These are phyloP conservation scores for Aspergillus hancockii DNA, from an alignment of 495 filamentous ascomycete genomes.

Conservation along the genomic window DNA sequence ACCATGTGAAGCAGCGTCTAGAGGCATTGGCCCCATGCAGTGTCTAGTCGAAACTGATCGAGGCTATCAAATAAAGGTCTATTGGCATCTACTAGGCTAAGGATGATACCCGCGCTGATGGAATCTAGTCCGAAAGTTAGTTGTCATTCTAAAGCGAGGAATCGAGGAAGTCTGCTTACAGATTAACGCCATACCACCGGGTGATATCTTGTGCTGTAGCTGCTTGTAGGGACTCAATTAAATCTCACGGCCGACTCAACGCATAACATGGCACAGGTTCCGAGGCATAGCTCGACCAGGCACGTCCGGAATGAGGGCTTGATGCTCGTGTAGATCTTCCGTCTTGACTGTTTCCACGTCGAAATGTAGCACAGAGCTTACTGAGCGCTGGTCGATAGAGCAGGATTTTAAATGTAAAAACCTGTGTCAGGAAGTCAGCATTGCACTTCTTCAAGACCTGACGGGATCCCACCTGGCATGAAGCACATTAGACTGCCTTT, in stretches of 20 bases:
- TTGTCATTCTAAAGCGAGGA: no score
- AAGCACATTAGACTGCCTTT: constrained; percentile 15
- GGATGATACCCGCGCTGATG: no score
- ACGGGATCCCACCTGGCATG: constrained; percentile 11
- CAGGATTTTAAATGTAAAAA: constrained; percentile 3
- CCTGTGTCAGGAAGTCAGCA: background rate
- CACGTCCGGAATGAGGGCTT: background rate
- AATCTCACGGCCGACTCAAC: constrained; percentile 15
- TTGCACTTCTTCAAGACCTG: no score
- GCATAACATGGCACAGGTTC: constrained; percentile 14
- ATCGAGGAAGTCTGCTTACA: no score
- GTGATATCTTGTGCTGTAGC: constrained; percentile 6
- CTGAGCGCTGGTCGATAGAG: constrained; percentile 3
- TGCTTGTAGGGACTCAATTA: constrained; percentile 10
- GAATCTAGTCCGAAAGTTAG: no score
- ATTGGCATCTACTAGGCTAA: no score
- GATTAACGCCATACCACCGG: no score
- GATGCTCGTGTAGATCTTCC: no score
- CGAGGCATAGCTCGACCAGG: background rate
- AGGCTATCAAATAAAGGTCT: no score
- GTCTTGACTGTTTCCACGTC: constrained; percentile 1
- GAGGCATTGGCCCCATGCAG: no score
- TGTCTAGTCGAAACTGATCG: no score
- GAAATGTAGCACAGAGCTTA: constrained; percentile 1
- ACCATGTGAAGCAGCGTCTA: no score